Percentiles rank a stretch among this genome's conserved stretches.
Evolutionary conservation across 2,329 filamentous ascomycete genomes (phyloP).

Genomic region (Ophiostoma himal-ulmi): DNA sequence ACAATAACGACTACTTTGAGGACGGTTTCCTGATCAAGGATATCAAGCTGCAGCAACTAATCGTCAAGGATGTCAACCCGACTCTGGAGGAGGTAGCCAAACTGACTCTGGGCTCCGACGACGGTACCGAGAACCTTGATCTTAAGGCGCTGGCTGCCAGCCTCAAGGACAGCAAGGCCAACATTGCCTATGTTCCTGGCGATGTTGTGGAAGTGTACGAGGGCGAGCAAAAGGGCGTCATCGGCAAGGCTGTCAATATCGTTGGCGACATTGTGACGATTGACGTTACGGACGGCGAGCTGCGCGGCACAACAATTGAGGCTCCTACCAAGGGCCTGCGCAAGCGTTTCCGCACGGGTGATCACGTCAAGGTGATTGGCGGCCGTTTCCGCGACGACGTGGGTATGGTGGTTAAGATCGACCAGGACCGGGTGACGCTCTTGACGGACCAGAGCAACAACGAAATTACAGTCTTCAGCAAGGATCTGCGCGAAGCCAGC

Average conservation of each 20-base stretch:
- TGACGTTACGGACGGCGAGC: slow-evolving; percentile 72
- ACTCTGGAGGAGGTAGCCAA: slow-evolving; percentile 92
- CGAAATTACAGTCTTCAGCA: slow-evolving; percentile 97
- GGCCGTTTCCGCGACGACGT: slow-evolving; percentile 92
- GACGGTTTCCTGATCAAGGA: slow-evolving; percentile 93
- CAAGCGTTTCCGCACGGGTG: slow-evolving; percentile 87
- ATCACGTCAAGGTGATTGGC: slow-evolving; percentile 97
- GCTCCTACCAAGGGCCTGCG: slow-evolving; percentile 87
- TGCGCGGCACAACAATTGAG: slow-evolving; percentile 79
- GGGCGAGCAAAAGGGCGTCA: slow-evolving; percentile 87
- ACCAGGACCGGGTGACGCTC: slow-evolving; percentile 85
- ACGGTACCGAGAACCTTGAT: slow-evolving; percentile 90
- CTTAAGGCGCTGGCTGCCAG: slow-evolving; percentile 85
- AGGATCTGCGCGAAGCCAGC: slow-evolving; percentile 86
- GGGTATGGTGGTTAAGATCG: slow-evolving; percentile 92
- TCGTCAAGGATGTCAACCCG: slow-evolving; percentile 86
- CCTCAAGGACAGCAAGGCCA: slow-evolving; percentile 74
- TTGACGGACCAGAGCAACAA: slow-evolving; percentile 87
- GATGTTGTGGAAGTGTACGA: slow-evolving; percentile 96
- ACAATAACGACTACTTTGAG: slow-evolving; percentile 82
- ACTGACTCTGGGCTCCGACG: slow-evolving; percentile 81
- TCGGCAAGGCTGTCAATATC: slow-evolving; percentile 78
- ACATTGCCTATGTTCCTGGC: slow-evolving; percentile 81
- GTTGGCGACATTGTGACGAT: slow-evolving; percentile 90
- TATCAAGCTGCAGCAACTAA: slow-evolving; percentile 79